phyloP scores from a whole-genome alignment of 2,329 filamentous ascomycete species.

The Simplicillium aogashimaense region DNA sequence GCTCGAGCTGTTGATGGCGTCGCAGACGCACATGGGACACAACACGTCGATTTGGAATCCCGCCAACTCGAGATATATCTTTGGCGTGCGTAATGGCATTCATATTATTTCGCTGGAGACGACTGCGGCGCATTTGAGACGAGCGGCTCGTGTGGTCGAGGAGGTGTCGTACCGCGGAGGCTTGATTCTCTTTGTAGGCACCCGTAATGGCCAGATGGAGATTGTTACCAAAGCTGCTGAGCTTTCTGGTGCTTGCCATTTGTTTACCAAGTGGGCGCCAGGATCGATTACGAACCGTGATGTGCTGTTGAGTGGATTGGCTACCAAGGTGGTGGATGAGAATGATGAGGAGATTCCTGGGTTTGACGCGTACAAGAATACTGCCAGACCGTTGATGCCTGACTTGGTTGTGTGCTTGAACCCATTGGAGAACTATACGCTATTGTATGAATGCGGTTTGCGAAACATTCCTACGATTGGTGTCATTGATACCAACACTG shows the following conservation, averaged over 20 bases:
- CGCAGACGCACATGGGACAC: slow-evolving; percentile 84
- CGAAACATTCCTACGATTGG: slow-evolving; percentile 90
- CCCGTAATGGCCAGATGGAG: slow-evolving; percentile 68
- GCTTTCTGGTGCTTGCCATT: slow-evolving; percentile 68
- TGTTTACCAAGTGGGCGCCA: slow-evolving; percentile 89
- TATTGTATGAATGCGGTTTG: slow-evolving; percentile 84
- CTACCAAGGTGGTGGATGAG: slow-evolving; percentile 67
- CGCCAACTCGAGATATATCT: slow-evolving; percentile 87
- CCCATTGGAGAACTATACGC: slow-evolving; percentile 80
- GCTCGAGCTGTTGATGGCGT: slow-evolving; percentile 81
- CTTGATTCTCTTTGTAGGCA: slow-evolving; percentile 84
- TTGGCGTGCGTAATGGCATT: slow-evolving; percentile 75
- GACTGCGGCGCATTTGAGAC: slow-evolving; percentile 81
- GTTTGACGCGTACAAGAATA: slow-evolving; percentile 55
- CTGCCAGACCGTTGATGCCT: slow-evolving; percentile 62
- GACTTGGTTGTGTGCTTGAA: slow-evolving; percentile 91
- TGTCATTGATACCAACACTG: slow-evolving; percentile 84
- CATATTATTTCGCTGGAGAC: slow-evolving; percentile 90
- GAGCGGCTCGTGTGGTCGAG: slow-evolving; percentile 84
- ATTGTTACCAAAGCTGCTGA: slow-evolving; percentile 73
- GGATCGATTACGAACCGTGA: slow-evolving; percentile 89
- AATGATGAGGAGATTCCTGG: slow-evolving; percentile 50
- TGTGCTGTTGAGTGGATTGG: slow-evolving; percentile 66
- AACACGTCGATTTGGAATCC: slow-evolving; percentile 90
- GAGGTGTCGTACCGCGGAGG: slow-evolving; percentile 77